These are phyloP conservation scores for Hypoxylon lenormandii DNA, from an alignment of 495 filamentous ascomycete species.

Conservation along the genomic window DNA sequence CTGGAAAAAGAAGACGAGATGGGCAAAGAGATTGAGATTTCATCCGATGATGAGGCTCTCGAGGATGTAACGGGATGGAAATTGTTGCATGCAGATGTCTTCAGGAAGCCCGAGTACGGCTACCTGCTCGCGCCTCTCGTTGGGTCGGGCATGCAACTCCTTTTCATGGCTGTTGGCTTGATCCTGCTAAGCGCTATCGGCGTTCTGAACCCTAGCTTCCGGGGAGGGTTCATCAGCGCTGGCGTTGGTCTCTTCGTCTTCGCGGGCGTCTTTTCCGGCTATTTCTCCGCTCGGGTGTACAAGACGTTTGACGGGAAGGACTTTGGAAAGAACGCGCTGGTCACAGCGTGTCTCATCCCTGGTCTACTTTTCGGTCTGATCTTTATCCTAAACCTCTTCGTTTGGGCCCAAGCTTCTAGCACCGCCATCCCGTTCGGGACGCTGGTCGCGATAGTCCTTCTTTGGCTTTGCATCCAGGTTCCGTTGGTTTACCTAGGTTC, in stretches of 20 bases:
- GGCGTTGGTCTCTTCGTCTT: slow-evolving; percentile 88
- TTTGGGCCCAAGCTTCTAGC: slow-evolving; percentile 92
- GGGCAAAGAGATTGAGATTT: slow-evolving; percentile 66
- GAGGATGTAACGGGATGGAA: slow-evolving; percentile 96
- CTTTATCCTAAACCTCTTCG: slow-evolving; percentile 90
- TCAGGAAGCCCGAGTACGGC: slow-evolving; percentile 79
- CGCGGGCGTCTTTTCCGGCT: slow-evolving; percentile 91
- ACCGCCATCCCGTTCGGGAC: slow-evolving; percentile 92
- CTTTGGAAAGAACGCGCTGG: slow-evolving; percentile 83
- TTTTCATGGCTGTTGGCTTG: slow-evolving; percentile 85
- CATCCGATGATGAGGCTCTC: slow-evolving; percentile 78
- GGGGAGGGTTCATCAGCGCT: slow-evolving; percentile 90
- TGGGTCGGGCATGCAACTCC: slow-evolving; percentile 88
- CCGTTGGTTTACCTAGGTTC: slow-evolving; percentile 88
- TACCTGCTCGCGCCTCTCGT: slow-evolving; percentile 84
- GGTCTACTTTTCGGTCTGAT: slow-evolving; percentile 82
- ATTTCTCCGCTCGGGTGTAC: slow-evolving; percentile 86
- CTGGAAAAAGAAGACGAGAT: slow-evolving; percentile 74
- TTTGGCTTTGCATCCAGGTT: slow-evolving; percentile 91
- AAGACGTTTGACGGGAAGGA: slow-evolving; percentile 84
- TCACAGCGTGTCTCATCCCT: slow-evolving; percentile 87
- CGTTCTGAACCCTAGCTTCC: slow-evolving; percentile 88
- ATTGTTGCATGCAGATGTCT: slow-evolving; percentile 93
- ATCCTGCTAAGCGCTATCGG: slow-evolving; percentile 84
- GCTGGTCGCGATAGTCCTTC: slow-evolving; percentile 76